A percentile compares a stretch with the other conserved stretches of the same genome.
Evolutionary conservation across 495 filamentous ascomycete species (phyloP).

Genomic region (Diplogelasinospora grovesii): DNA sequence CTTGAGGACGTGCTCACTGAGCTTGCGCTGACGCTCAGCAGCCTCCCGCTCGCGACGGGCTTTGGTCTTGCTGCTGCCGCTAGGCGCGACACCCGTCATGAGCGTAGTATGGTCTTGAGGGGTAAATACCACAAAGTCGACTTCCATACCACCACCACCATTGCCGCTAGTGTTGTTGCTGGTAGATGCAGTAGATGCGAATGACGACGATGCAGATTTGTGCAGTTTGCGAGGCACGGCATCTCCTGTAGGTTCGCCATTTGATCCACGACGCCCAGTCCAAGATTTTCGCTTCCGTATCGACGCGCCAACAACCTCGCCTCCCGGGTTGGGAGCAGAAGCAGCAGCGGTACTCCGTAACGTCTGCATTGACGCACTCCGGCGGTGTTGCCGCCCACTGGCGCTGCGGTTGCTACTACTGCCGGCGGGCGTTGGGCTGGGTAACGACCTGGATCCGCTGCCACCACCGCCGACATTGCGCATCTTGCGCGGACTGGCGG

Average conservation of each 20-base stretch:
- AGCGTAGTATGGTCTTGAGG: slow-evolving; percentile 71
- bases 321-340: too few species aligned
- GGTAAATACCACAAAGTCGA: slow-evolving; percentile 91
- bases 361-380: slow-evolving; percentile 24
- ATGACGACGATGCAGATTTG: neutral
- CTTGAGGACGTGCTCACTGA: slow-evolving; percentile 65
- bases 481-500: slow-evolving; percentile 32
- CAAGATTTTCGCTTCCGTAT: slow-evolving; percentile 23
- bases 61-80: slow-evolving; percentile 88
- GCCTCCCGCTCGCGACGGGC: slow-evolving; percentile 83
- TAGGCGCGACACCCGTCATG: slow-evolving; percentile 85
- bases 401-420: slow-evolving; percentile 15
- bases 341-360: too few species aligned
- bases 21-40: slow-evolving; percentile 64
- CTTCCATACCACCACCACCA: slow-evolving; percentile 32
- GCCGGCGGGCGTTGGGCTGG: slow-evolving; percentile 9
- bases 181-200: too few species aligned
- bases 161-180: slow-evolving; percentile 5
- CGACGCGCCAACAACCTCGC: too few species aligned
- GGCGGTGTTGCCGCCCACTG: slow-evolving; percentile 15
- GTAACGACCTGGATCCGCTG: slow-evolving; percentile 16
- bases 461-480: slow-evolving; percentile 21
- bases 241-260: too few species aligned
- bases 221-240: too few species aligned
- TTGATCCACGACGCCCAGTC: slow-evolving; percentile 13